Base-by-base conservation (phyloP, 352 stramenopile genomes). In the Phytopythium sindhum region DNA sequence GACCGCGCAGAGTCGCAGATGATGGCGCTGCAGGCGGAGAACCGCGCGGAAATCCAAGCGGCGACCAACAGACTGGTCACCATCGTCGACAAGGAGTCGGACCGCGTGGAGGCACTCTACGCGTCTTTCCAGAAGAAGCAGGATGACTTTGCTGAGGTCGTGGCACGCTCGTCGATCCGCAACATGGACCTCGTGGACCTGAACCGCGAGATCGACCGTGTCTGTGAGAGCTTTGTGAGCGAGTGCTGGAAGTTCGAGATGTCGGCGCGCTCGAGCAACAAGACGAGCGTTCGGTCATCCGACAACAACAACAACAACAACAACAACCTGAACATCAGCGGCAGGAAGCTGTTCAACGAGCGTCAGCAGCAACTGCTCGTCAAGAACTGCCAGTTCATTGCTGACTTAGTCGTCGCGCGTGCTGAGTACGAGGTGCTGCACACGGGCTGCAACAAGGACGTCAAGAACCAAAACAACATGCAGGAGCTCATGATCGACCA, bases 211-310 rank as follows among this genome's bases (percentile, higher is more conserved):
- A 82, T 95, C 35, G 86, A 93, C 61, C 75, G 79, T 17, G 66
- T 95, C 17, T 89, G 84, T 42, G 86, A 95, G 66, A 88, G 72
- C n/a, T 78, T 95, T 24, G 81, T 95, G 51, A 76, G 68, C 2
- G 86, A 95, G 61, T 95, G 86, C 75, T 95, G 86, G 84, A 93
- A 95, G 60, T 95, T 95, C 60, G 86, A 95, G 67, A 95, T 73
- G 14, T 95, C 86, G 1, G 80, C 84, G 17, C 72, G 82, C n/a
- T 78, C 77, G 5, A 84, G 73, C 47, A 89, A 62, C 61, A 86
- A 84, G 33, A 41, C 66, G 5, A 86, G 64, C 42, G 64, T 68
- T 14, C 67, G 75, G 12, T 33, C 28, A 11, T 17, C 42, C 0
- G 77, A 92, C 55, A 88, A 77, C 48, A 81, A 85, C 64, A 83